Base-by-base conservation (phyloP, 2,329 filamentous ascomycete genomes). In the Colletotrichum sp. region DNA sequence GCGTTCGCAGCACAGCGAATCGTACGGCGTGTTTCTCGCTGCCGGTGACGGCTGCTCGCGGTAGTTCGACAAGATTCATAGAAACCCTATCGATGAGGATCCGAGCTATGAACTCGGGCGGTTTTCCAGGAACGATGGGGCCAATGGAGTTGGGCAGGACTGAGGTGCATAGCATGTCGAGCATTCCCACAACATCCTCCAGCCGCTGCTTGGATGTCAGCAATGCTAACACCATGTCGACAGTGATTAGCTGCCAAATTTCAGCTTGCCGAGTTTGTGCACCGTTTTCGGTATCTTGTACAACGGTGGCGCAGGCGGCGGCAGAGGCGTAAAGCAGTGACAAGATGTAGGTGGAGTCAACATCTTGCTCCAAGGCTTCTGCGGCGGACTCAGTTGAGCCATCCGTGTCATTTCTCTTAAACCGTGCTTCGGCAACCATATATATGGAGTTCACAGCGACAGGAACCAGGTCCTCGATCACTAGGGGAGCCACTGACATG, bases 211-310 rank as follows among this genome's bases (percentile, higher is more conserved):
- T 92, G 34, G 91, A 90, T 75, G 91, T 92, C 2, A 96, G 88
- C 79, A 95, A 90, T 71, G 94, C 86, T 15, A 95, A 84, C 12
- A 94, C 89, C 78, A 94, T 92, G 60, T 94, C 91, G 28, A 92
- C 89, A 5, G 93, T 90, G 76, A 96, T 91, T 49, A 88, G 84
- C 76, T 88, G 89, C 95, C 95, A 97, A 80, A 96, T 94, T 44
- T 87, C 84, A 1, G 81, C 80, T 21, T 85, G 84, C 12, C 84
- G 83, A 15, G 82, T 73, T 26, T 76, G 77, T 34, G 81, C 68
- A 26, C 81, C 81, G 24, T 79, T 74, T 2, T 85, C 82, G 5
- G 80, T 80, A 62, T 81, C 83, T 30, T 68, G 82, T 34, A 76
- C 82, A 6, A 83, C 84, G 5, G 85, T 84, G n/a, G 87, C 86